Evolutionary conservation across 2,329 filamentous ascomycete species (phyloP).

Genomic region (Scytalidium lignicola): DNA sequence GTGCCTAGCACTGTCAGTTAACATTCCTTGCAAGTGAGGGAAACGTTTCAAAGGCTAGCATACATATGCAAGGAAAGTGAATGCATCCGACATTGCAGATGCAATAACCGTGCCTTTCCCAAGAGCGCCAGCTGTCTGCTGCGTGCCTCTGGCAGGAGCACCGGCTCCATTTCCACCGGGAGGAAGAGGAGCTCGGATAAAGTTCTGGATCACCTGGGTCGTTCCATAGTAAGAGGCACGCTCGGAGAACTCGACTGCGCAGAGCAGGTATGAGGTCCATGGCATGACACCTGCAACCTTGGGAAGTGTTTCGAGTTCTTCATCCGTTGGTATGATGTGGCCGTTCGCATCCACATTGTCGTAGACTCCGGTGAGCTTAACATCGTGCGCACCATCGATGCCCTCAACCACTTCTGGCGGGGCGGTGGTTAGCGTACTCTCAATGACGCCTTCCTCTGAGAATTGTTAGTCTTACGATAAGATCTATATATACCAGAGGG

Average conservation of each 20-base stretch:
- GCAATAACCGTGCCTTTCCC: conserved; percentile 50
- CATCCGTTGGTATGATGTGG: conserved; percentile 39
- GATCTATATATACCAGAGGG: too few relatives aligned
- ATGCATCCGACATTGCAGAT: conserved; percentile 47
- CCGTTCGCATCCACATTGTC: conserved; percentile 8
- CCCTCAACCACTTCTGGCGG: too few relatives aligned
- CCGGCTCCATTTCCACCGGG: conserved; percentile 28
- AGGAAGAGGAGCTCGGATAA: conserved; percentile 54
- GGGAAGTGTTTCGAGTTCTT: conserved; percentile 55
- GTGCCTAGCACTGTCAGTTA: too few relatives aligned
- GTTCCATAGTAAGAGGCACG: conserved; percentile 77
- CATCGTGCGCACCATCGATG: too few relatives aligned
- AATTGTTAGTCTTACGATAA: too few relatives aligned
- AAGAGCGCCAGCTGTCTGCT: conserved; percentile 46
- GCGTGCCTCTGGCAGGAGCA: conserved; percentile 15
- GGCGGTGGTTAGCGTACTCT: too few relatives aligned
- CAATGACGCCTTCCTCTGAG: too few relatives aligned
- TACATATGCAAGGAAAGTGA: conserved; percentile 45
- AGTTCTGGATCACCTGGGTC: conserved; percentile 54
- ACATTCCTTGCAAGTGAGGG: too few relatives aligned
- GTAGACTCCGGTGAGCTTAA: too few relatives aligned
- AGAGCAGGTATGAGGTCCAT: conserved; percentile 64
- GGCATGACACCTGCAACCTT: conserved; percentile 61
- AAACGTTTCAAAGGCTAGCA: too few relatives aligned
- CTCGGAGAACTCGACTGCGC: conserved; percentile 70